Evolutionary conservation across 192 early-diverging fungal genomes (phyloP).

Genomic region (Coemansia sp.): DNA sequence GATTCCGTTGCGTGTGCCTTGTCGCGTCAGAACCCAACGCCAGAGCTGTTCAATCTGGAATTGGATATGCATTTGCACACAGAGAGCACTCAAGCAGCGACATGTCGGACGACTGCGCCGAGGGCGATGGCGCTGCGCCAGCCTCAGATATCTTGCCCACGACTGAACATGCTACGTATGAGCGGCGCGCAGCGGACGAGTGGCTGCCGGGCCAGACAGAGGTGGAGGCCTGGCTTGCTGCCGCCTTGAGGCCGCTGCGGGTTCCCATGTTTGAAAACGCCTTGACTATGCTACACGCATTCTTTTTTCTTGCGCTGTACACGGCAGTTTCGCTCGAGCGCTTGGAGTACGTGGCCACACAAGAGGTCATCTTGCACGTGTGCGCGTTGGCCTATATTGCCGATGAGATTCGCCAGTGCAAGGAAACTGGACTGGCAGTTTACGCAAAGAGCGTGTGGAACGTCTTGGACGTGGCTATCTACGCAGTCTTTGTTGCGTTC

Average conservation of each 20-base stretch:
- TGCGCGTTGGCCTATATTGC: slow-evolving; percentile 42
- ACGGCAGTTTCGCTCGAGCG: slow-evolving; percentile 30
- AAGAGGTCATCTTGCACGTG: slow-evolving; percentile 23
- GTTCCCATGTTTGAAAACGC: slow-evolving; percentile 40
- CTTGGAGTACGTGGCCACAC: slow-evolving; percentile 8
- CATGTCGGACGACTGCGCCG: background rate
- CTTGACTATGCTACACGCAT: slow-evolving; percentile 38
- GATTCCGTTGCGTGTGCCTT: slow-evolving; percentile 29
- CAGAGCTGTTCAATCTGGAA: background rate
- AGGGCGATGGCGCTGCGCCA: background rate
- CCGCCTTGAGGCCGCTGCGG: slow-evolving; percentile 22
- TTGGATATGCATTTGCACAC: slow-evolving; percentile 6
- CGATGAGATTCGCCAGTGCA: slow-evolving; percentile 43
- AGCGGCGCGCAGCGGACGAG: background rate
- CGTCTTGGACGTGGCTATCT: slow-evolving; percentile 34
- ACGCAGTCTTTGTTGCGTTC: slow-evolving; percentile 28
- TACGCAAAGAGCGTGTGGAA: slow-evolving; percentile 51
- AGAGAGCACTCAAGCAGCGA: background rate
- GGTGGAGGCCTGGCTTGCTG: slow-evolving; percentile 26
- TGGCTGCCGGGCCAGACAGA: background rate
- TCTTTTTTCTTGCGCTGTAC: slow-evolving; percentile 41
- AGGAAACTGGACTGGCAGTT: slow-evolving; percentile 32
- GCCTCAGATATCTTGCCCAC: background rate
- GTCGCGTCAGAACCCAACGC: background rate
- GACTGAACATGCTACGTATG: background rate